phyloP scores from a whole-genome alignment of 805 yeast species.

The Teunomyces panamensis region DNA sequence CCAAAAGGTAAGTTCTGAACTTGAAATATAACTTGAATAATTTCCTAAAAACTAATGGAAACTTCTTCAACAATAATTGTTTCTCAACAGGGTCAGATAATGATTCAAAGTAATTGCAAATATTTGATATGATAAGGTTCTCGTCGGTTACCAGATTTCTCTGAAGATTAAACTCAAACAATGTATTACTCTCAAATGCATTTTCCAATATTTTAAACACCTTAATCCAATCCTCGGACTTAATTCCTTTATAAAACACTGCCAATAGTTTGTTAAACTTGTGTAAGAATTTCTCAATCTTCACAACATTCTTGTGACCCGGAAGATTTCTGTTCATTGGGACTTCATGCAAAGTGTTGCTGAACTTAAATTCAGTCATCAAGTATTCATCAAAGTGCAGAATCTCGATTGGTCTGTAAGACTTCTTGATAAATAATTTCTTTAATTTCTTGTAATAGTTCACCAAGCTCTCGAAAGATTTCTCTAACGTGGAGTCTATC shows the following conservation, averaged over 20 bases:
- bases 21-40: constrained; percentile 66
- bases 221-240: constrained; percentile 74
- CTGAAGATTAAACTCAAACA: constrained; percentile 54
- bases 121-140: constrained; percentile 58
- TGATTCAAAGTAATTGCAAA: constrained; percentile 66
- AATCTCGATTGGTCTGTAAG: constrained; percentile 57
- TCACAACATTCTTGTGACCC: constrained; percentile 42
- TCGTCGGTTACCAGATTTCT: constrained; percentile 45
- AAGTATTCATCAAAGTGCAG: constrained; percentile 38
- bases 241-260: constrained; percentile 53
- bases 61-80: constrained; percentile 33
- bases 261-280: constrained; percentile 61
- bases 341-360: constrained; percentile 41
- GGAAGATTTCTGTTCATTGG: constrained; percentile 48
- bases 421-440: constrained; percentile 64
- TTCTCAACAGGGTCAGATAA: constrained; percentile 48
- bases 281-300: constrained; percentile 59
- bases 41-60: constrained; percentile 70
- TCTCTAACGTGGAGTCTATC: constrained; percentile 31
- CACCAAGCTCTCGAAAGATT: constrained; percentile 38
- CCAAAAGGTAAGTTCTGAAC: constrained; percentile 58
- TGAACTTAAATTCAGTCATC: constrained; percentile 41
- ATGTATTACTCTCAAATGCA: constrained; percentile 56
- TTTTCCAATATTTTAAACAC: constrained; percentile 72
- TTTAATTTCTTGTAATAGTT: constrained; percentile 62